Evolutionary conservation across 495 filamentous ascomycete genomes (phyloP).

Genomic region (Daldinia caldariorum): DNA sequence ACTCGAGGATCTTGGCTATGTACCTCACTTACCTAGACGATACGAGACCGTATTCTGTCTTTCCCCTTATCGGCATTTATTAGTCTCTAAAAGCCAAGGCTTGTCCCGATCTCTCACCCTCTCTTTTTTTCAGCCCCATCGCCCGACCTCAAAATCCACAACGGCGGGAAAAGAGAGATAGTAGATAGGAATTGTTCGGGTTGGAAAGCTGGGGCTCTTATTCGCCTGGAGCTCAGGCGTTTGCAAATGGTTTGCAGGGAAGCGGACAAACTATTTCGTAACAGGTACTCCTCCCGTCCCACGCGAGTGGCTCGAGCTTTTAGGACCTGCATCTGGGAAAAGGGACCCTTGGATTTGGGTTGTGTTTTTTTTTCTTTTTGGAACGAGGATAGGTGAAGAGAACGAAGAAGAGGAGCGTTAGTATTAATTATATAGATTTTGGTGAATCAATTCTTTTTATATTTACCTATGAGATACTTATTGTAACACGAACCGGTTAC

Average conservation of each 20-base stretch:
- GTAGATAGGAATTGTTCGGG: constrained; percentile 45
- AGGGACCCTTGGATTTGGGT: constrained; percentile 36
- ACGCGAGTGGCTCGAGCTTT: constrained; percentile 43
- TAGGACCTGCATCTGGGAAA: constrained; percentile 30
- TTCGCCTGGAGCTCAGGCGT: constrained; percentile 27
- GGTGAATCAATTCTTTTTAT: neutral
- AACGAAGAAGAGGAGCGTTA: neutral
- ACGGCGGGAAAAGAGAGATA: constrained; percentile 18
- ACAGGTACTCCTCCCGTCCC: constrained; percentile 41
- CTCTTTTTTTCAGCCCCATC: constrained; percentile 24
- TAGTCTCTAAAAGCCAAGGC: no score
- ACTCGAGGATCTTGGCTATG: no score
- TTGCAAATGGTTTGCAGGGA: constrained; percentile 45
- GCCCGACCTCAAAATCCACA: constrained; percentile 32
- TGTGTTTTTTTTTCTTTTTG: no score
- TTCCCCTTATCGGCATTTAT: no score
- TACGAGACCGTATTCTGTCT: no score
- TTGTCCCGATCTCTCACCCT: constrained; percentile 34
- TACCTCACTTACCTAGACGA: no score
- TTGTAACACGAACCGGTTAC: neutral
- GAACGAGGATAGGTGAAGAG: neutral
- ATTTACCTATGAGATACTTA: no score
- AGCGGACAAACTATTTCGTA: constrained; percentile 45
- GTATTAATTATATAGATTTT: neutral
- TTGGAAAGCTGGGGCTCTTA: constrained; percentile 30